phyloP scores from a whole-genome alignment of 805 yeast genomes.

The Candida ovalis region DNA sequence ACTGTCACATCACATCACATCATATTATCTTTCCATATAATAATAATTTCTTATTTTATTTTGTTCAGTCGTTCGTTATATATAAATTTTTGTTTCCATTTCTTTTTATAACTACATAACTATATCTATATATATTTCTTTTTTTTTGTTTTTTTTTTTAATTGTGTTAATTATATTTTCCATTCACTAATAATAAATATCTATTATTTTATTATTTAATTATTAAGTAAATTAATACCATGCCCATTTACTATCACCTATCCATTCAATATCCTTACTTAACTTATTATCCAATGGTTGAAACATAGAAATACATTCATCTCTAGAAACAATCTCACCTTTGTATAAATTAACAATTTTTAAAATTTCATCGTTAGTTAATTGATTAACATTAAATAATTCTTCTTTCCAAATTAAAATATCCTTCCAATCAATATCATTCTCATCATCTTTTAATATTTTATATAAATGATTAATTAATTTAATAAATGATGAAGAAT shows the following conservation, averaged over 20 bases:
- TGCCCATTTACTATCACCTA: conserved; percentile 25
- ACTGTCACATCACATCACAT: neutral
- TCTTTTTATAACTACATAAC: neutral
- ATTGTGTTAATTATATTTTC: neutral
- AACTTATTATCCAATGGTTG: too few species aligned
- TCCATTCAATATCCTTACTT: conserved; percentile 22
- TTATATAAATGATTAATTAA: conserved; percentile 12
- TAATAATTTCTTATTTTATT: too few species aligned
- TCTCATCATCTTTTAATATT: neutral
- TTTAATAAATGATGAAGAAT: conserved; percentile 6
- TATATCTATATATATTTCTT: neutral
- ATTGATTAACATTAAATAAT: neutral
- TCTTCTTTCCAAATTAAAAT: neutral
- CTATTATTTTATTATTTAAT: neutral
- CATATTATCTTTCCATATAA: neutral
- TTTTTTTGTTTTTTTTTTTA: neutral
- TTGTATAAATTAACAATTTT: conserved; percentile 2
- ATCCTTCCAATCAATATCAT: neutral
- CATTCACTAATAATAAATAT: neutral
- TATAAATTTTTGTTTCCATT: neutral
- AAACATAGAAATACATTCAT: too few species aligned
- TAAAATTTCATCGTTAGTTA: neutral
- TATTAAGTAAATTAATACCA: conserved; percentile 19
- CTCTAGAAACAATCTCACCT: conserved; percentile 17
- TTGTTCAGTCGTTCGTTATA: too few species aligned